Evolutionary conservation across 371 early-diverging fungal genomes (phyloP).

Genomic region (Mortierella sp.): DNA sequence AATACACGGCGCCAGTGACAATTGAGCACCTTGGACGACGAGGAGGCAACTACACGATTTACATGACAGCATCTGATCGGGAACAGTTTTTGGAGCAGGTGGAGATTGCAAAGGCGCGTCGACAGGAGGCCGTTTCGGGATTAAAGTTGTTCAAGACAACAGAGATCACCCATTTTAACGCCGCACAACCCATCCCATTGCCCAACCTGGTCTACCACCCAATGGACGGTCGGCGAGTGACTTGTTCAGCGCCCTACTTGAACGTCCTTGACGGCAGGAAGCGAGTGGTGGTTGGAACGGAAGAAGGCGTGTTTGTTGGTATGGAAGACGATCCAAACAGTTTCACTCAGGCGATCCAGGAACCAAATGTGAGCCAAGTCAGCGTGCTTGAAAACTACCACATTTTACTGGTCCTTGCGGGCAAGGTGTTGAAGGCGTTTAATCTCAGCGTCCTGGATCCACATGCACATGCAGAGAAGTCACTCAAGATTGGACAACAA

Average conservation of each 20-base stretch:
- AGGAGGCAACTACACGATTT: constrained; percentile 38
- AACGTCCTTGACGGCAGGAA: constrained; percentile 64
- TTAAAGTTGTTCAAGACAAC: constrained; percentile 72
- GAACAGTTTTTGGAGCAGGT: constrained; percentile 85
- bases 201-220: constrained; percentile 32
- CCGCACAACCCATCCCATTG: constrained; percentile 55
- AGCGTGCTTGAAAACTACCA: constrained; percentile 81
- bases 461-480: constrained; percentile 54
- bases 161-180: constrained; percentile 55
- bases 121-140: constrained; percentile 64
- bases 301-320: constrained; percentile 81
- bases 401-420: constrained; percentile 78
- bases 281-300: constrained; percentile 85
- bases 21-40: constrained; percentile 45
- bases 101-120: constrained; percentile 64
- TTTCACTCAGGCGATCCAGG: constrained; percentile 66
- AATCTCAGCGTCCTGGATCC: constrained; percentile 74
- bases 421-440: constrained; percentile 72
- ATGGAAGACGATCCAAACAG: constrained; percentile 50
- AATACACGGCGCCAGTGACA: constrained; percentile 29
- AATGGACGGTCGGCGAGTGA: constrained; percentile 64
- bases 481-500: constrained; percentile 68
- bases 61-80: constrained; percentile 71
- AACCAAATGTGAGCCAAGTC: constrained; percentile 84
- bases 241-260: constrained; percentile 78